Evolutionary conservation across 2,329 filamentous ascomycete genomes (phyloP), one percentile per base, ranked within the genome.

Genomic region (Neodidymelliopsis sp.): DNA sequence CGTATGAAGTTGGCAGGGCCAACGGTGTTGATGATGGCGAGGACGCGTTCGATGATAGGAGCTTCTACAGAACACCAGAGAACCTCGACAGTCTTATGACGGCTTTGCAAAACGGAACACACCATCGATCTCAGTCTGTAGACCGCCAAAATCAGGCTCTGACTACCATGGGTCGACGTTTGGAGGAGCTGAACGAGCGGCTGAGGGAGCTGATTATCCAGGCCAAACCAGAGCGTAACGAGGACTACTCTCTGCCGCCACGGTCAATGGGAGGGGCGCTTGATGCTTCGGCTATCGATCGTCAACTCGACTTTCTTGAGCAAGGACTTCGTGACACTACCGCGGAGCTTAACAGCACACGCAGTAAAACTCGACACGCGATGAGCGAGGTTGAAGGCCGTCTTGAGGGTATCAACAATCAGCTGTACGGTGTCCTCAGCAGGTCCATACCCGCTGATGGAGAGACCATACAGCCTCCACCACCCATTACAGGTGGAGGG

Each of bases 11-110:
- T 62, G 81, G 81, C 38, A 57, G 65, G 20, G 56, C 57, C 31
- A 85, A 84, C 61, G 77, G 78, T 13, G 19, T 38, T 27, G 67
- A 77, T 1, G 77, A 76, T 28, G 82, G 84, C 12, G 81, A 84
- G 6, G 75, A 84, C 49, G 82, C 87, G 36, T 91, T 96, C 62
- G 89, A 95, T 63, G 89, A 94, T 57, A 81, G 85, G 49, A 89
- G 85, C 65, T 76, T 91, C 6, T 94, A 92, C 66, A 79, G 82
- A 41, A 81, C 86, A 9, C 81, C 88, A 5, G 88, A 91, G 57
- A 81, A 84, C 49, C 71, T 86, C 15, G 84, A 89, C 54, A 79
- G 58, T 38, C 61, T 75, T 4, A 71, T 74, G 66, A 63, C 66
- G 19, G 69, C 66, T 18, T 51, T 72, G 15, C 72, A 71, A 38